phyloP scores from a whole-genome alignment of 2,329 filamentous ascomycete genomes.

The Passalora sequoiae region DNA sequence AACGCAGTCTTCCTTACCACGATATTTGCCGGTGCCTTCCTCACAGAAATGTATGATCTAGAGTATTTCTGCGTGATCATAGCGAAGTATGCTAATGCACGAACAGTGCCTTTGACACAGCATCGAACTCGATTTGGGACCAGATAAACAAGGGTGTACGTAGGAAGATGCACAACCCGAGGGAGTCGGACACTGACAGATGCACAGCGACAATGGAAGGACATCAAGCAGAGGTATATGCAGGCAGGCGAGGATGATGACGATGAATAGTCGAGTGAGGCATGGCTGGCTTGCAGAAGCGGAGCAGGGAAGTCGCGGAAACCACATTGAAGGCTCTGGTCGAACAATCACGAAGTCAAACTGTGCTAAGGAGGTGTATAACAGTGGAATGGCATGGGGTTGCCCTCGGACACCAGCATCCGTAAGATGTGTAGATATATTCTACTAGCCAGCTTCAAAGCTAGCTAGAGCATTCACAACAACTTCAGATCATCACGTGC shows the following conservation, averaged over 20 bases:
- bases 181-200: constrained; percentile 24
- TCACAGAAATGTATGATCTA: constrained; percentile 74
- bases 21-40: constrained; percentile 84
- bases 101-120: constrained; percentile 71
- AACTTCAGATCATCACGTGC: background rate
- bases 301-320: too few relatives aligned
- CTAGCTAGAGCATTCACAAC: background rate
- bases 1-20: constrained; percentile 83
- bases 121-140: constrained; percentile 86
- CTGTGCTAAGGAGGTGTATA: too few relatives aligned
- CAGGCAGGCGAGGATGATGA: constrained; percentile 44
- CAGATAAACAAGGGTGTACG: constrained; percentile 84
- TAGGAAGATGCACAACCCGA: constrained; percentile 28
- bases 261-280: constrained; percentile 37
- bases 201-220: constrained; percentile 97
- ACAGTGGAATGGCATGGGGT: background rate
- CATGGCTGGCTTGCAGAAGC: too few relatives aligned
- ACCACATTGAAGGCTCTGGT: too few relatives aligned
- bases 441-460: background rate
- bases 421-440: constrained; percentile 2
- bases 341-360: too few relatives aligned
- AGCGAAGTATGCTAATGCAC: too few relatives aligned
- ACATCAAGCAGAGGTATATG: constrained; percentile 88
- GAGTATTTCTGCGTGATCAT: too few relatives aligned
- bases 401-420: background rate